Evolutionary conservation across 2,329 filamentous ascomycete genomes (phyloP), one percentile per base, ranked within the genome.

Genomic region (Aspergillus awamori): DNA sequence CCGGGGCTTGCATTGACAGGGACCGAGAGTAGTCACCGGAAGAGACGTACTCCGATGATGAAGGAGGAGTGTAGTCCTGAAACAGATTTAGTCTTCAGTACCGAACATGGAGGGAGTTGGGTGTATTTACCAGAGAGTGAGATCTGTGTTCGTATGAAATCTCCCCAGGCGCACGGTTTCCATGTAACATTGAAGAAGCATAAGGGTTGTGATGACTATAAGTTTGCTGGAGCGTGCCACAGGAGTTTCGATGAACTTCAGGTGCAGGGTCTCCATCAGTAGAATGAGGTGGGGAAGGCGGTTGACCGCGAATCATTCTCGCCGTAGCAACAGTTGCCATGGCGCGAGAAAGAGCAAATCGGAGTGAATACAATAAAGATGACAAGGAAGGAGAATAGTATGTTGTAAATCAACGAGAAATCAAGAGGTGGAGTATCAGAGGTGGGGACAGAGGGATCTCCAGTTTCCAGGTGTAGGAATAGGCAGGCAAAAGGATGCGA

Each of bases 231-330:
- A 70, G 65, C 2, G 60, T 57, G 15, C 59, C 57, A 55, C 61
- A 62, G 17, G 56, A 26, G 43, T 67, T 58, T n/a, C 63, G 59
- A 26, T 59, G 38, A 20, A 59, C 57, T 59, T 70, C 65, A 15
- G 65, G 59, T 13, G 54, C 56, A 10, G 60, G 59, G 38, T 70
- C 66, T 13, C 68, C 67, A 49, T 70, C 67, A 38, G 64, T 66
- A 8, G 72, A 73, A 30, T 69, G 67, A 11, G 72, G 72, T 41
- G 74, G 73, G 8, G 74, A 72, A 41, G 69, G 72, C 52, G 71
- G 69, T 15, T 61, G 64, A 11, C 61, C 58, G 43, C 63, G 67
- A 55, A 71, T 61, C 15, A 65, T 55, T 51, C 63, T 65, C 33
- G 47, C 57, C 10, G 58, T 53, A 28, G 56, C 39, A 20, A 60